Evolutionary conservation across 1,139 yeast genomes (phyloP), one percentile per base, ranked within the genome.

Genomic region (Pneumocystis oryctolagi): DNA sequence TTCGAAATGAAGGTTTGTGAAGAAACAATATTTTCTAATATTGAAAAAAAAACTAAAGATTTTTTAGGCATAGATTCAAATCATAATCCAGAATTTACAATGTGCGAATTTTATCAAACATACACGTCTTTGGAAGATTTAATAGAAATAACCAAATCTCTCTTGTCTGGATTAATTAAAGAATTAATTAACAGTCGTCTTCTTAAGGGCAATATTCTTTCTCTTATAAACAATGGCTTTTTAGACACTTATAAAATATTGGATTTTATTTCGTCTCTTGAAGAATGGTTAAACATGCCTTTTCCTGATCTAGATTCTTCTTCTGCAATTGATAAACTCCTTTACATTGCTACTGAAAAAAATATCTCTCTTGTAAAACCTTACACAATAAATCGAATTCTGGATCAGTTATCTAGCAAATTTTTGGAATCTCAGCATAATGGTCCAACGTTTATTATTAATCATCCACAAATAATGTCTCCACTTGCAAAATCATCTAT

Each of bases 41-140:
- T 73, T 92, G 18, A 40, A 40, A 40, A 25, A 5, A 47, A 47
- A 47, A 20, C 12, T 25, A 47, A 47, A 42, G 5, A 90, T 47
- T 9, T 14, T 14, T 47, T 47, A 47, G 55, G 55, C 12, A 14
- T 92, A 65, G 98, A 92, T 76, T 82, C 88, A 83, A 89, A 97
- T 63, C 98, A 92, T 77, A 92, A 92, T 79, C 97, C 97, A 60
- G 98, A 92, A 77, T 92, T 92, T 79, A 90, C 98, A 70, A 89
- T 97, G 63, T 86, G 97, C 78, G 98, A 92, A 77, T 89, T 90
- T 77, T 92, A 92, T 77, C 90, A 89, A 77, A 95, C 96, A 34
- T 92, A 87, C 72, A 94, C 95, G 62, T 95, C 90, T 73, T 92
- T 90, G 67, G 87, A 87, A 70, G 96, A 90, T 72, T 82, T 92